Percentiles rank a stretch among this genome's conserved stretches.
phyloP scores from a whole-genome alignment of 306 rosid species.

The Trichosanthes truncata region DNA sequence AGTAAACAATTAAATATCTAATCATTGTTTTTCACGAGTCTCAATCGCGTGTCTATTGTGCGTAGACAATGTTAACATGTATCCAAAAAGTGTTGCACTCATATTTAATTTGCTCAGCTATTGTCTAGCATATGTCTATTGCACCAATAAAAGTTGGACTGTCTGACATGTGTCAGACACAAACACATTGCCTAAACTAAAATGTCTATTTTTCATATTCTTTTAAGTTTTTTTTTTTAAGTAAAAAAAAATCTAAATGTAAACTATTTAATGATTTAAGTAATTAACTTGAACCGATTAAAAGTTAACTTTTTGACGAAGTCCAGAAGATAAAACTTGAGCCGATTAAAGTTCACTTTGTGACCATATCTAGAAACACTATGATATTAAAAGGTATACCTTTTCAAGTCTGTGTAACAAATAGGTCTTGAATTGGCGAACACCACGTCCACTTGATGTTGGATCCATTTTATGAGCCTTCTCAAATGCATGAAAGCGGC shows the following conservation, averaged over 20 bases:
- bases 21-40: neutral
- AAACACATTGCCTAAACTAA: neutral
- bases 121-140: neutral
- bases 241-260: no score
- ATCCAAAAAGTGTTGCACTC: neutral
- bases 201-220: no score
- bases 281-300: neutral
- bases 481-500: conserved; percentile 96
- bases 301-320: neutral
- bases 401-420: conserved; percentile 69
- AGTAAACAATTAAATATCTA: neutral
- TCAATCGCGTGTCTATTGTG: neutral
- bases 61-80: neutral
- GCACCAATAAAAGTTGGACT: neutral
- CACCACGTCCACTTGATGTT: conserved; percentile 82
- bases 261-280: neutral
- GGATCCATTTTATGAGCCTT: conserved; percentile 75
- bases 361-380: neutral
- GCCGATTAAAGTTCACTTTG: neutral
- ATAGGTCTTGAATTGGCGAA: conserved; percentile 89
- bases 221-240: no score
- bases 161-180: neutral
- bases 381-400: conserved; percentile 31
- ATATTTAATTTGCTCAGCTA: neutral
- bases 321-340: neutral